Evolutionary conservation across 768 basidiomycete species (phyloP), one percentile per base, ranked within the genome.

Genomic region (Coprinopsis cinerea): DNA sequence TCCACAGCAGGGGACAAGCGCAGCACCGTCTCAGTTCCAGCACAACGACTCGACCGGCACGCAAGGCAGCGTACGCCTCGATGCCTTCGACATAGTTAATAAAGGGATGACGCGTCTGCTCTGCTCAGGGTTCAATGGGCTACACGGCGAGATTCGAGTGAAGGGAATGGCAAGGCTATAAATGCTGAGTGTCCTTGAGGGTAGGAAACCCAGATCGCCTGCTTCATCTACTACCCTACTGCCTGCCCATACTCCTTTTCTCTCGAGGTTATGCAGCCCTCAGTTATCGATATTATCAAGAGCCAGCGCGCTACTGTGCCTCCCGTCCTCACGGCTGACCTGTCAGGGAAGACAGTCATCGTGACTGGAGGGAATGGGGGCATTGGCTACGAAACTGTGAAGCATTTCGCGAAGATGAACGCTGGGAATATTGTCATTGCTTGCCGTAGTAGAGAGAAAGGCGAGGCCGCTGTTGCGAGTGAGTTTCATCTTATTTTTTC

Each of bases 341-440:
- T 79, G 17, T 55, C 58, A 10, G 73, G 71, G 4, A 76, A 74
- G 56, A 76, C 74, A 10, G 67, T 79, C 22, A 44, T 79, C 17
- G 67, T 82, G 26, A 66, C 70, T 26, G 69, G 69, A 11, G 73
- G 78, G 3, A 82, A 82, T 54, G 66, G 66, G 18, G 81, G 77
- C 2, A 51, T 78, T 4, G 76, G 76, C 1, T 66, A 72, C 35
- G 74, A 77, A 53, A 67, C 74, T 2, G 60, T 70, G 3, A 72
- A 68, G 52, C 73, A 76, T 47, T 71, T 77, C 43, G 73, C 73
- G 0, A 39, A 48, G 1, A 75, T 76, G 74, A 66, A 67, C 39
- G 65, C 74, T 15, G 66, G 53, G 3, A 60, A 60, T 32, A 56
- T 73, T 3, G 64, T 76, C 20, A 32, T 74, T 9, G 70, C 61